These are phyloP conservation scores for Ophiostoma sp. DNA, from an alignment of 2,329 filamentous ascomycete genomes.

Conservation along the genomic window DNA sequence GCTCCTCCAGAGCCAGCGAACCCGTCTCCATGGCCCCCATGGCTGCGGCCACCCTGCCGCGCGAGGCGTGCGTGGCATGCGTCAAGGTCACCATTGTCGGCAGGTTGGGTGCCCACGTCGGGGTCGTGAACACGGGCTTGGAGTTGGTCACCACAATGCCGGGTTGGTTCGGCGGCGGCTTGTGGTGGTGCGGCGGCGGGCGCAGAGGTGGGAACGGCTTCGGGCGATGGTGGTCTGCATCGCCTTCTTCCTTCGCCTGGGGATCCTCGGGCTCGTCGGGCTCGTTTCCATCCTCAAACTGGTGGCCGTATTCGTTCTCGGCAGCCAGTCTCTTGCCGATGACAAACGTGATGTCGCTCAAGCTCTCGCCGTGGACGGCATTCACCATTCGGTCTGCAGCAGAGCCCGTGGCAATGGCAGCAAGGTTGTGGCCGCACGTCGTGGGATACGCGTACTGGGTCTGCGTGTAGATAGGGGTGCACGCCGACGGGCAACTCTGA, in stretches of 20 bases:
- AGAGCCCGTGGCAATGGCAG: neutral
- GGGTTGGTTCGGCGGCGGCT: neutral
- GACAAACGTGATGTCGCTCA: neutral
- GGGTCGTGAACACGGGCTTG: conserved; percentile 4
- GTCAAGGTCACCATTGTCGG: conserved; percentile 5
- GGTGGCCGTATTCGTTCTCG: neutral
- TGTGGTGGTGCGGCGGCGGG: neutral
- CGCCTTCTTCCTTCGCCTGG: neutral
- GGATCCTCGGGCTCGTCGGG: neutral
- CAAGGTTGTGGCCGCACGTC: neutral
- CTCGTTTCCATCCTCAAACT: neutral
- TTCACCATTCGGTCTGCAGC: conserved; percentile 6
- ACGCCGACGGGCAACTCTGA: neutral
- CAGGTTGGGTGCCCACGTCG: conserved; percentile 4
- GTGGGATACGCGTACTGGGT: neutral
- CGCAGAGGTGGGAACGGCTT: neutral
- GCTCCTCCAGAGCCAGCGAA: neutral
- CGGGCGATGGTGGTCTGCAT: neutral
- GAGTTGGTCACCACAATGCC: neutral
- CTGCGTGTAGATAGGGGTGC: neutral
- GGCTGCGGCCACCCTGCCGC: no score
- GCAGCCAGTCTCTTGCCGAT: neutral
- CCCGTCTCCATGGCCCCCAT: neutral
- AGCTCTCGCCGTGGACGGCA: neutral
- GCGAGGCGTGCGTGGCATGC: neutral